These are phyloP conservation scores for Smittium culicis DNA, from an alignment of 371 early-diverging fungal species.

Conservation along the genomic window DNA sequence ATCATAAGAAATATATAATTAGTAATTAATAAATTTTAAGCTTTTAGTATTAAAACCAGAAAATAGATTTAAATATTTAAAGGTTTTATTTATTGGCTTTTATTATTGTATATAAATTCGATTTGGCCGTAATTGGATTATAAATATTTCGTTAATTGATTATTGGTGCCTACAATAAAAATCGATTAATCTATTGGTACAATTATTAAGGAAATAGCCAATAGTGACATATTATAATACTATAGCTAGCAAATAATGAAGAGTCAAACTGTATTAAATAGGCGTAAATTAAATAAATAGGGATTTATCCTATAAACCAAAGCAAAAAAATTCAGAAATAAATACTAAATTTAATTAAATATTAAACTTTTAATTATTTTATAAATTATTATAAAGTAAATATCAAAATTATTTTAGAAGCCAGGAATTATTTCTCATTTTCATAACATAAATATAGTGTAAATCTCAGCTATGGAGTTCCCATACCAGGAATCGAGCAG, in stretches of 20 bases:
- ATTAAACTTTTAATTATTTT: not conserved
- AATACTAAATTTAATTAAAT: not conserved
- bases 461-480: constrained; percentile 43
- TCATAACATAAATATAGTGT: not conserved
- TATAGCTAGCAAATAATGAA: no score
- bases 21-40: no score
- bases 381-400: not conserved
- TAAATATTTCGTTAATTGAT: no score
- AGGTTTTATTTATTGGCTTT: not conserved
- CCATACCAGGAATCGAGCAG: constrained; percentile 37
- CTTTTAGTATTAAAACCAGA: not conserved
- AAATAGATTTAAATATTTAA: not conserved
- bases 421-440: not conserved
- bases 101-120: not conserved
- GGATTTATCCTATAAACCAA: not conserved
- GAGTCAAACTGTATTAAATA: no score
- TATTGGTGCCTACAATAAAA: no score
- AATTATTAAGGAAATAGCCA: no score
- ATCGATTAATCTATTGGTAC: no score
- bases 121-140: no score
- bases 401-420: not conserved
- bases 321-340: not conserved
- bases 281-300: no score
- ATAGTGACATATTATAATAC: no score
- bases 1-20: no score